Evolutionary conservation across 2,329 filamentous ascomycete species (phyloP).

Genomic region (Ophidiomyces ophidiicola): DNA sequence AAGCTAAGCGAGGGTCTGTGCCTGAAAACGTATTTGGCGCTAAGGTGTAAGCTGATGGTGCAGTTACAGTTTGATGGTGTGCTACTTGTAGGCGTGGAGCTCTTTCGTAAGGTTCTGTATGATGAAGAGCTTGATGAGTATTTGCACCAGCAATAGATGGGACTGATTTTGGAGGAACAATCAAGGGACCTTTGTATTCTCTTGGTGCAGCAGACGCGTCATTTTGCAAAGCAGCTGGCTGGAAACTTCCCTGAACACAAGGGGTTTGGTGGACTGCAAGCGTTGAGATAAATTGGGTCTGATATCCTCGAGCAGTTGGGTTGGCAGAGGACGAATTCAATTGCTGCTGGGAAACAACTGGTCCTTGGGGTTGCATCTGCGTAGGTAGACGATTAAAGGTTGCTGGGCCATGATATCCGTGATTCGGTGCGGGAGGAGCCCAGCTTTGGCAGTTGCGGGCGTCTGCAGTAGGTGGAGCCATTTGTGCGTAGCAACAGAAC

Average conservation of each 20-base stretch:
- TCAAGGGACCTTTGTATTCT: slow-evolving; percentile 13
- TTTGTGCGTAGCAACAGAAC: too few relatives aligned
- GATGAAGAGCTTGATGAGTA: not conserved
- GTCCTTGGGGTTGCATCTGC: too few relatives aligned
- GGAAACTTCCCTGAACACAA: not conserved
- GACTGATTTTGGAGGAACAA: slow-evolving; percentile 10
- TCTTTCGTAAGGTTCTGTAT: not conserved
- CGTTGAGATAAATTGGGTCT: too few relatives aligned
- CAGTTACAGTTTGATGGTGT: not conserved
- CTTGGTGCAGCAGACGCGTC: slow-evolving; percentile 1
- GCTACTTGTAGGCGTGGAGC: not conserved
- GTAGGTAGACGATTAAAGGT: too few relatives aligned
- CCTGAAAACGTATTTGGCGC: not conserved
- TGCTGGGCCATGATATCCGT: too few relatives aligned
- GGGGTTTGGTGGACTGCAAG: not conserved
- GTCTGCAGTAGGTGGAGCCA: too few relatives aligned
- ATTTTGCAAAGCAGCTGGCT: not conserved
- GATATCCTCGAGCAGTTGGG: too few relatives aligned
- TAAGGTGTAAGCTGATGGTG: not conserved
- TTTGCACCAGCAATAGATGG: not conserved
- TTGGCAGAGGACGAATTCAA: too few relatives aligned
- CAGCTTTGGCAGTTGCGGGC: too few relatives aligned
- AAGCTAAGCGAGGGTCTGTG: not conserved
- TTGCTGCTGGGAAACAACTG: too few relatives aligned
- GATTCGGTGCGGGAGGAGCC: too few relatives aligned